Percentiles rank a stretch among this genome's conserved stretches.
These are phyloP conservation scores for Phialocephala sp. DNA, from an alignment of 2,329 filamentous ascomycete species.

Conservation along the genomic window DNA sequence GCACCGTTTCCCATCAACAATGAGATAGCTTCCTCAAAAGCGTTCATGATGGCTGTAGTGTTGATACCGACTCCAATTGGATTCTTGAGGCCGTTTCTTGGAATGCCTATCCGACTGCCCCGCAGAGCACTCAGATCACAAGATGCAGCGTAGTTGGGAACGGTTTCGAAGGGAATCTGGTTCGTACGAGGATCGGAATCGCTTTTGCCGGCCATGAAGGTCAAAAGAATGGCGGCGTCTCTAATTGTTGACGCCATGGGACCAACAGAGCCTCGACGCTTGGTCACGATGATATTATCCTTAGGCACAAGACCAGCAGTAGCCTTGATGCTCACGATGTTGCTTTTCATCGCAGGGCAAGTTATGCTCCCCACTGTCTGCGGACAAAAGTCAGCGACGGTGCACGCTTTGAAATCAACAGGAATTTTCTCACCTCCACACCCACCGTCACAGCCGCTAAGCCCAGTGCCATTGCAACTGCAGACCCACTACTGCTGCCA, in stretches of 20 bases:
- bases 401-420: no score
- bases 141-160: slow-evolving; percentile 66
- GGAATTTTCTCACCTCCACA: no score
- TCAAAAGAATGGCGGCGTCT: slow-evolving; percentile 67
- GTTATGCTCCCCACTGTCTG: slow-evolving; percentile 70
- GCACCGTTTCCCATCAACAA: slow-evolving; percentile 66
- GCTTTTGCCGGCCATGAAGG: slow-evolving; percentile 65
- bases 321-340: slow-evolving; percentile 70
- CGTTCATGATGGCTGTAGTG: no score
- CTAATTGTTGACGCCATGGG: slow-evolving; percentile 67
- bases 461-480: slow-evolving; percentile 54
- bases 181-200: slow-evolving; percentile 67
- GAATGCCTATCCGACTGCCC: slow-evolving; percentile 68
- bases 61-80: slow-evolving; percentile 50
- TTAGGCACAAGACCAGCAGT: slow-evolving; percentile 67
- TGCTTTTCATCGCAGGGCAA: slow-evolving; percentile 58
- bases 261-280: slow-evolving; percentile 68
- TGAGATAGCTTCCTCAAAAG: slow-evolving; percentile 62
- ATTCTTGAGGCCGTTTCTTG: slow-evolving; percentile 59
- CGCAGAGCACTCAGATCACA: slow-evolving; percentile 58
- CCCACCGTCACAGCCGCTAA: slow-evolving; percentile 48
- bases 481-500: slow-evolving; percentile 67
- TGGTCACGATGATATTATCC: slow-evolving; percentile 65
- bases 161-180: slow-evolving; percentile 58
- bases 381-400: no score